A percentile compares a stretch with the other conserved stretches of the same genome.
Conservation (phyloP, 495 filamentous ascomycete genomes). For the Neurospora pannonica region DNA sequence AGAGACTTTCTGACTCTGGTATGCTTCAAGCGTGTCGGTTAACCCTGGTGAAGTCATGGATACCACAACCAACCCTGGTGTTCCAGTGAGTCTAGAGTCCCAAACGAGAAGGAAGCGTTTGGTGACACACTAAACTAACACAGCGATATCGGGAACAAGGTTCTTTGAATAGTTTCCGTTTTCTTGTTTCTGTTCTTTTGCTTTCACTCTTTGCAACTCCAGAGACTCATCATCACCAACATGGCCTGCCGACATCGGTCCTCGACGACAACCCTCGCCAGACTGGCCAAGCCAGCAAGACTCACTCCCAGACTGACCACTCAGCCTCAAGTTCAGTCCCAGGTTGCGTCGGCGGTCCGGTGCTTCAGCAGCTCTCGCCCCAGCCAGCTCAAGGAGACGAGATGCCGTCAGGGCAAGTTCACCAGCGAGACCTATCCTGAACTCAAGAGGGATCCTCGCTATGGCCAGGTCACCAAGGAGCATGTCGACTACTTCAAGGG, state of each 20-base stretch:
- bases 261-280: slow-evolving; percentile 4
- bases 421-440: slow-evolving; percentile 81
- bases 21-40: background rate
- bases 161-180: background rate
- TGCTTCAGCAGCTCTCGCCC: slow-evolving; percentile 26
- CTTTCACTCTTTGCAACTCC: background rate
- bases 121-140: background rate
- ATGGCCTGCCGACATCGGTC: slow-evolving; percentile 19
- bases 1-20: background rate
- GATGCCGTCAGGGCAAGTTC: slow-evolving; percentile 46
- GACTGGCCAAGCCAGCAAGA: slow-evolving; percentile 6
- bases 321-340: slow-evolving; percentile 8
- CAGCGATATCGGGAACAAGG: background rate
- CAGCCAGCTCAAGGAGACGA: slow-evolving; percentile 11
- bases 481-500: slow-evolving; percentile 74
- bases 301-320: background rate
- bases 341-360: slow-evolving; percentile 9
- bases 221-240: background rate
- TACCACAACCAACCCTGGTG: background rate
- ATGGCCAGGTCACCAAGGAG: slow-evolving; percentile 56
- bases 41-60: background rate
- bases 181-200: background rate
- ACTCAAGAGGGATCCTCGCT: slow-evolving; percentile 67
- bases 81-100: background rate
- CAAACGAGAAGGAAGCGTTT: background rate